Percentiles rank a stretch among this genome's conserved stretches.
Evolutionary conservation across 352 stramenopile species (phyloP).

Genomic region (Aphanomyces cochlioides): DNA sequence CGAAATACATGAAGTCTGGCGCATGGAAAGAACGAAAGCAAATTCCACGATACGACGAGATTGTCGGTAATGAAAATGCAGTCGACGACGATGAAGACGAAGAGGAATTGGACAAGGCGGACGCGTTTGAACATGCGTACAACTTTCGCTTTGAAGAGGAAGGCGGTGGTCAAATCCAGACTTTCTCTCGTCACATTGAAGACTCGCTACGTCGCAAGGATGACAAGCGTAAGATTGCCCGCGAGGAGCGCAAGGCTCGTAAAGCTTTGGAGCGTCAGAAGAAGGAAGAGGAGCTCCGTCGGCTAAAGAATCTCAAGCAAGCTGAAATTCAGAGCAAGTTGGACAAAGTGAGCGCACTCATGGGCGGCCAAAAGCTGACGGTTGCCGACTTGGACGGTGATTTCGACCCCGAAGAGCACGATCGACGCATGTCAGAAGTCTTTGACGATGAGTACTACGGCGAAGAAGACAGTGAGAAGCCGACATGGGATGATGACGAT

Average conservation of each 20-base stretch:
- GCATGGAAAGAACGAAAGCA: slow-evolving; percentile 69
- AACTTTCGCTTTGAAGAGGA: slow-evolving; percentile 99
- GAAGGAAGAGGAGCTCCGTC: slow-evolving; percentile 95
- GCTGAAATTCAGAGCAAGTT: slow-evolving; percentile 94
- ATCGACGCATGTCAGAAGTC: slow-evolving; percentile 93
- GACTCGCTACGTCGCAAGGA: slow-evolving; percentile 94
- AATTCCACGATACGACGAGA: slow-evolving; percentile 75
- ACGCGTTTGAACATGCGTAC: slow-evolving; percentile 98
- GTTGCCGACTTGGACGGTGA: slow-evolving; percentile 73
- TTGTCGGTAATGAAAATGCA: slow-evolving; percentile 46
- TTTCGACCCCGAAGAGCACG: slow-evolving; percentile 96
- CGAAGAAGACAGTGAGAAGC: slow-evolving; percentile 68
- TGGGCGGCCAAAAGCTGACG: slow-evolving; percentile 60
- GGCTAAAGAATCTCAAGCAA: slow-evolving; percentile 98
- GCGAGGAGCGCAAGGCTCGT: slow-evolving; percentile 90
- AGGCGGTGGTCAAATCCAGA: slow-evolving; percentile 80
- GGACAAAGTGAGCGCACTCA: slow-evolving; percentile 85
- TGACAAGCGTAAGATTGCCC: slow-evolving; percentile 93
- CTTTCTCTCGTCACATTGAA: slow-evolving; percentile 74
- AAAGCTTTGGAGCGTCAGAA: slow-evolving; percentile 94
- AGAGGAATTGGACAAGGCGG: slow-evolving; percentile 90
- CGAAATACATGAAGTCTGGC: slow-evolving; percentile 72
- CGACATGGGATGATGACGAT: slow-evolving; percentile 82
- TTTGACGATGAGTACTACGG: slow-evolving; percentile 99
- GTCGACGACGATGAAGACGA: slow-evolving; percentile 84